These are phyloP conservation scores for Westerdykella ornata DNA, from an alignment of 2,329 filamentous ascomycete species.

Conservation along the genomic window DNA sequence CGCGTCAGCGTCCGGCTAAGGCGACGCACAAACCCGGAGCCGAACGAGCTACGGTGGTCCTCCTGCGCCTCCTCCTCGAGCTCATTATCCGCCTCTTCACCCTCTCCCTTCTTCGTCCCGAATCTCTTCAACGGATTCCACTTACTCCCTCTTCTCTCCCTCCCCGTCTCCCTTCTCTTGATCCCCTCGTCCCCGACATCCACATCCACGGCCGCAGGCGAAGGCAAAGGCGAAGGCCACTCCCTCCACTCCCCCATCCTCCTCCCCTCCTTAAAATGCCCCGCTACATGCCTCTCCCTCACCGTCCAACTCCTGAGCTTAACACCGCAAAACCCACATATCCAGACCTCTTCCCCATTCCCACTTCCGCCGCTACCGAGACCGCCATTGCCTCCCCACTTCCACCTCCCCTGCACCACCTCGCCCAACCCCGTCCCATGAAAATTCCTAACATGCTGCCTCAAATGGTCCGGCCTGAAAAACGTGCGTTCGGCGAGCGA, in stretches of 20 bases:
- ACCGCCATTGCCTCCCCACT: slow-evolving; percentile 13
- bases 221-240: not conserved
- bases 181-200: slow-evolving; percentile 3
- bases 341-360: slow-evolving; percentile 14
- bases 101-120: not conserved
- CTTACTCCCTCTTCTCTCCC: not conserved
- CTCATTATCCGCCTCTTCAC: not conserved
- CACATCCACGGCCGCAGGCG: not conserved
- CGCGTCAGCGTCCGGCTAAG: slow-evolving; percentile 3
- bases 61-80: not conserved
- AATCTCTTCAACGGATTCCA: not conserved
- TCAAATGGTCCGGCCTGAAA: slow-evolving; percentile 27
- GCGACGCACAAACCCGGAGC: not conserved
- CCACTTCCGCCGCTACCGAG: too few relatives aligned
- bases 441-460: slow-evolving; percentile 32
- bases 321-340: slow-evolving; percentile 28
- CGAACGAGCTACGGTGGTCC: not conserved
- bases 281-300: slow-evolving; percentile 28
- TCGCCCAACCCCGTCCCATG: slow-evolving; percentile 21
- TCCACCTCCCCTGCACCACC: slow-evolving; percentile 25
- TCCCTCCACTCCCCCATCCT: slow-evolving; percentile 26
- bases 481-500: slow-evolving; percentile 25
- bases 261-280: slow-evolving; percentile 28
- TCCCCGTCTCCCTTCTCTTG: not conserved
- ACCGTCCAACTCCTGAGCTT: slow-evolving; percentile 22